These are phyloP conservation scores for Salix purpurea DNA, from an alignment of 345 rosid genomes.

Conservation along the genomic window DNA sequence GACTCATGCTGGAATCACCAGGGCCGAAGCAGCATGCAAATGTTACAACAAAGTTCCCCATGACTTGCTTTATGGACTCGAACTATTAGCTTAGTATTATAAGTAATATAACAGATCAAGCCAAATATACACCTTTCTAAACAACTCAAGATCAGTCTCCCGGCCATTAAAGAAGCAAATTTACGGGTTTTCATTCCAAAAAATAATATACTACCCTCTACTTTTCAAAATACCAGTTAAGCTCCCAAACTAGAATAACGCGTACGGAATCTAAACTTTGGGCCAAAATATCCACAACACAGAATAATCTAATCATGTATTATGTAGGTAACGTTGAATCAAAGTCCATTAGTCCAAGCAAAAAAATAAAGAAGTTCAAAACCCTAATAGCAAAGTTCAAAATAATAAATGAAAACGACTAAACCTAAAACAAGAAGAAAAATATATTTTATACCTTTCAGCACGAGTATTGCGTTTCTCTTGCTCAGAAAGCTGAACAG, in stretches of 20 bases:
- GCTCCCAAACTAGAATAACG: not conserved
- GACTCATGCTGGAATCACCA: not conserved
- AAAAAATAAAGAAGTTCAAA: not conserved
- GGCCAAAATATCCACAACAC: no score
- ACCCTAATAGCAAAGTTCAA: not conserved
- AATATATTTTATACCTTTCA: conserved; percentile 49
- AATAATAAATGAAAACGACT: not conserved
- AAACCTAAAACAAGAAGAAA: not conserved
- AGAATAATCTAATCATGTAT: no score
- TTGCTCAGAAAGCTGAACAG: conserved; percentile 68
- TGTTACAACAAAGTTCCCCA: not conserved
- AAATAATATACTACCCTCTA: not conserved
- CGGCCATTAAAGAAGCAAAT: no score
- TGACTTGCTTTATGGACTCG: no score
- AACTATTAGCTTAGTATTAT: no score
- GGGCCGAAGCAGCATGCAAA: no score
- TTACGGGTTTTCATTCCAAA: not conserved
- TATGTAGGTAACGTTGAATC: no score
- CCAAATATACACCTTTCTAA: no score
- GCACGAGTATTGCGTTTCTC: conserved; percentile 95
- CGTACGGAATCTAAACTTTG: no score
- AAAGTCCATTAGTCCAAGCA: not conserved
- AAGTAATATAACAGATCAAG: no score
- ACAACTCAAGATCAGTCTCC: not conserved
- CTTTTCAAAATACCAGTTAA: not conserved